Base-by-base conservation (phyloP, 2,329 filamentous ascomycete species). In the Ophidiomyces ophidiicola region DNA sequence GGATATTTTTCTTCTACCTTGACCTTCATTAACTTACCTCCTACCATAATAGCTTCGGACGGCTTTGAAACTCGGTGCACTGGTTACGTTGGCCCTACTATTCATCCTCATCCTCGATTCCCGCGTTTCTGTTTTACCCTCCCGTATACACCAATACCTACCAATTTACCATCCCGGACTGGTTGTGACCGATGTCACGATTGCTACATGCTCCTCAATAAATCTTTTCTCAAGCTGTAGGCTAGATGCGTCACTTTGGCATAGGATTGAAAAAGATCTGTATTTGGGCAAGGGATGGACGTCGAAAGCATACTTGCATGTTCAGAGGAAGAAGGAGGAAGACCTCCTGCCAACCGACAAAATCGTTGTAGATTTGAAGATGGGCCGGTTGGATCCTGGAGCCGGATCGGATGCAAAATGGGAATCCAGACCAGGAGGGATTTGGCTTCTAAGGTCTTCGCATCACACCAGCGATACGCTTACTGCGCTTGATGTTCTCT, bases 221-320 rank as follows among this genome's bases (percentile, higher is more conserved):
- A 90, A 87, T 55, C 55, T 74, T 20, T 80, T 88, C 43, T 80
- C 80, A 3, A 80, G 72, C 31, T 93, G 84, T 64, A 77, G 76
- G 46, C 72, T 90, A 46, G 80, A 90, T 53, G 60, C 70, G 25
- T 64, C 75, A 30, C 67, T 73, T 41, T 94, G 87, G 87, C 78
- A 84, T 50, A 80, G 82, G 34, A 68, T 94, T 46, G 82, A 93
- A 48, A 94, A 94, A 63, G 85, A 94, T 55, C 71, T 94, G 0
- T 90, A 85, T 56, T 72, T 94, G 12, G 76, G 76, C 45, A 74
- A 72, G 43, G 73, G 77, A 36, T 84, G 83, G 75, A 69, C 82
- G 30, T 74, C 75, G 19, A 82, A 73, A 54, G 85, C 84, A 21
- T 94, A 83, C 58, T 59, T 94, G 18, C 81, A 87, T 55, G 74